phyloP scores from a whole-genome alignment of 2,329 filamentous ascomycete genomes.

The Pseudogymnoascus sp. region DNA sequence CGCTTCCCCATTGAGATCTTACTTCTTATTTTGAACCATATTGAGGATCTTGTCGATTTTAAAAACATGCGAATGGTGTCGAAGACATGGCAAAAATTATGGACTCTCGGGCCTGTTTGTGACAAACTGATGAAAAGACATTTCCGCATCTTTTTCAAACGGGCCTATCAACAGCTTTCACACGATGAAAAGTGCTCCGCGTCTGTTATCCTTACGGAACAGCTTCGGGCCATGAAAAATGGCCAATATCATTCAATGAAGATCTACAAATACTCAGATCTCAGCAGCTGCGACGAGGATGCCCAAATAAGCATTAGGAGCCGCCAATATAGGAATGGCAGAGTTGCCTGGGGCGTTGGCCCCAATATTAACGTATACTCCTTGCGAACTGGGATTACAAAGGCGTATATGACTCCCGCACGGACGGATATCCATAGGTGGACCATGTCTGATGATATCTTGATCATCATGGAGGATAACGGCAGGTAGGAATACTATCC shows the following conservation, averaged over 20 bases:
- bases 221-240: neutral
- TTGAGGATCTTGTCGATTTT: constrained; percentile 14
- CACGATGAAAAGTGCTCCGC: neutral
- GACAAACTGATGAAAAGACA: constrained; percentile 8
- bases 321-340: constrained; percentile 1
- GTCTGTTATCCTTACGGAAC: neutral
- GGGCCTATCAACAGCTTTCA: neutral
- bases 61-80: constrained; percentile 4
- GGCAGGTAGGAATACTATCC: neutral
- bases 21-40: constrained; percentile 14
- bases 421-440: neutral
- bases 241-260: constrained; percentile 7
- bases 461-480: neutral
- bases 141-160: constrained; percentile 2
- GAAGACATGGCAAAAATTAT: constrained; percentile 4
- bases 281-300: neutral
- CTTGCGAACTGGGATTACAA: neutral
- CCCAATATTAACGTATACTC: neutral
- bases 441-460: neutral
- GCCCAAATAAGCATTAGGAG: neutral
- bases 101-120: constrained; percentile 2
- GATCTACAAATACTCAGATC: constrained; percentile 6
- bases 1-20: constrained; percentile 21
- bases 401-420: constrained; percentile 3
- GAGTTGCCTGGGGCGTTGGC: constrained; percentile 2